Conservation (phyloP, 208 protist genomes). For the Leptomonas pyrrhocoris region DNA sequence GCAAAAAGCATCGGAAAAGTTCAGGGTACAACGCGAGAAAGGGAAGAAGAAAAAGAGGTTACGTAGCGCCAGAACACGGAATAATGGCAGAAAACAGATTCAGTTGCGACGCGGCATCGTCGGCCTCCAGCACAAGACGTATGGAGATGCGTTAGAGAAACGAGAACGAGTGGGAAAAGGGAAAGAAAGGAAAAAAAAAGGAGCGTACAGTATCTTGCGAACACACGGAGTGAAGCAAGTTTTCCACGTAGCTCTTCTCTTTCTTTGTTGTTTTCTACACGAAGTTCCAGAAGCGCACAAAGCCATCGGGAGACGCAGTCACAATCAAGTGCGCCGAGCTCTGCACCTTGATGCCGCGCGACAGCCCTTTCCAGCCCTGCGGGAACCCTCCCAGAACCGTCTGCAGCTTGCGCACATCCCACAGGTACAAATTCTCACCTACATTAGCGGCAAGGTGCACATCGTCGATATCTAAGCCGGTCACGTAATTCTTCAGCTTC, state of each 20-base stretch:
- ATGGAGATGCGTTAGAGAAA: too few relatives aligned
- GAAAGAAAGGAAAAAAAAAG: too few relatives aligned
- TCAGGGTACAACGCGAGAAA: too few relatives aligned
- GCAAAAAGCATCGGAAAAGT: too few relatives aligned
- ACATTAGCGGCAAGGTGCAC: constrained; percentile 76
- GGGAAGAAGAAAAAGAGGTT: too few relatives aligned
- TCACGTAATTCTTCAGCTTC: constrained; percentile 84
- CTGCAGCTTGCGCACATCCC: constrained; percentile 79
- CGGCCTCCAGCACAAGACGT: too few relatives aligned
- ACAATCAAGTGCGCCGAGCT: constrained; percentile 55
- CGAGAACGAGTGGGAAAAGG: too few relatives aligned
- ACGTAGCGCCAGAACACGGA: too few relatives aligned
- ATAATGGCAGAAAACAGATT: too few relatives aligned
- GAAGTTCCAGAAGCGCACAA: constrained; percentile 84
- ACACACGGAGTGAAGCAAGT: too few relatives aligned
- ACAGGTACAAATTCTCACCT: constrained; percentile 83
- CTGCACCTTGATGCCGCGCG: constrained; percentile 72
- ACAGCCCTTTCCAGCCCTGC: constrained; percentile 81
- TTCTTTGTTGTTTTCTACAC: constrained; percentile 36
- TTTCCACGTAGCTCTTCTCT: neutral
- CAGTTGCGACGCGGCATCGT: too few relatives aligned
- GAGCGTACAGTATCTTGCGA: too few relatives aligned
- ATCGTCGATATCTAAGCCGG: constrained; percentile 78
- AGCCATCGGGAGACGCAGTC: constrained; percentile 80
- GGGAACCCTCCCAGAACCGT: constrained; percentile 77